These are phyloP conservation scores for Chiua virens DNA, from an alignment of 768 basidiomycete species.

Conservation along the genomic window DNA sequence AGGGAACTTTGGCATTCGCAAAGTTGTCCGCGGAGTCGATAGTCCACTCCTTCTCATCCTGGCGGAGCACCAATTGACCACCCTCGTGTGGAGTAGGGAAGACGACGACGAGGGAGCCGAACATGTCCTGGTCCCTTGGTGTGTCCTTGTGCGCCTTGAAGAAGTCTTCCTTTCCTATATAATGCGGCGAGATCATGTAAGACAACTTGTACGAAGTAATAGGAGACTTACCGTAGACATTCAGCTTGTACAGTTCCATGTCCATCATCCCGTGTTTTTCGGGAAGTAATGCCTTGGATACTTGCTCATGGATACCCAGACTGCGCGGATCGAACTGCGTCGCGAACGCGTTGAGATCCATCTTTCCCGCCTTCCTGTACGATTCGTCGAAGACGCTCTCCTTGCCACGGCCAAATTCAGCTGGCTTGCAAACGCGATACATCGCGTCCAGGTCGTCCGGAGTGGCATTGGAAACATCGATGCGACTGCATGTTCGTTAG, in stretches of 20 bases:
- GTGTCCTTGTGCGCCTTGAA: conserved; percentile 28
- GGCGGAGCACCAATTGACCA: conserved; percentile 11
- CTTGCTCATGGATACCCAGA: conserved; percentile 21
- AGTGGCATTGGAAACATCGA: neutral
- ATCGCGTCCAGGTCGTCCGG: conserved; percentile 20
- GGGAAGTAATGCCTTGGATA: conserved; percentile 26
- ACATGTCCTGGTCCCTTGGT: conserved; percentile 42
- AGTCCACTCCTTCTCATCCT: conserved; percentile 3
- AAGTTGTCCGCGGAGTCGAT: conserved; percentile 1
- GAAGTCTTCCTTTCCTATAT: conserved; percentile 5
- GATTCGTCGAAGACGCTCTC: conserved; percentile 44
- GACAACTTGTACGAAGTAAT: no score
- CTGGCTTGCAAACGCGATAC: conserved; percentile 36
- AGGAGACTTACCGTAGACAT: conserved; percentile 44
- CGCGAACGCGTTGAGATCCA: conserved; percentile 38
- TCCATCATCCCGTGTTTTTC: conserved; percentile 19
- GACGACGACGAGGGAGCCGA: conserved; percentile 53
- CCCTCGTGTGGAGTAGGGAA: conserved; percentile 37
- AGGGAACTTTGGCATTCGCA: neutral
- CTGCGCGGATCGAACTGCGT: conserved; percentile 30
- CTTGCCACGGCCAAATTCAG: conserved; percentile 38
- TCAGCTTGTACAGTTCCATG: conserved; percentile 44
- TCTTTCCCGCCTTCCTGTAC: conserved; percentile 47
- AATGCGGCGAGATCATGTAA: no score
- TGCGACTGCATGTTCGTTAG: neutral